phyloP scores from a whole-genome alignment of 78 protist genomes.

The Dictyostelium capitatum region DNA sequence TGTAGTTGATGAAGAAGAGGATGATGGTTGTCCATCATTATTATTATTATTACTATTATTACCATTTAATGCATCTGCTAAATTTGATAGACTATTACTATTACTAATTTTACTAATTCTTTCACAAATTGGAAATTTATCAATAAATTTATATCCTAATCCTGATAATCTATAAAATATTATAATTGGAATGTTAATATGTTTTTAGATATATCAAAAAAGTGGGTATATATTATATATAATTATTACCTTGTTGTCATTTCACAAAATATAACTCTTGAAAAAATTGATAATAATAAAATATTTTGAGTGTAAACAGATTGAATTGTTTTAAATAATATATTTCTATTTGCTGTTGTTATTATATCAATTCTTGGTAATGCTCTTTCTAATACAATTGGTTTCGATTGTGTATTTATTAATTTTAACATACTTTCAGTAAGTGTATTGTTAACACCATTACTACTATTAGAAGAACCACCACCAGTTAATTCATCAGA shows the following conservation, averaged over 20 bases:
- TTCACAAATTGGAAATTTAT: slow-evolving; percentile 15
- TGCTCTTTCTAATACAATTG: slow-evolving; percentile 28
- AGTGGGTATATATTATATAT: no score
- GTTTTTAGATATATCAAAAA: no score
- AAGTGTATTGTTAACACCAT: background rate
- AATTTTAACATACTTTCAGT: slow-evolving; percentile 38
- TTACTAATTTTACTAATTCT: slow-evolving; percentile 4
- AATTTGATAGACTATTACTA: slow-evolving; percentile 1
- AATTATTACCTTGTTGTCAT: slow-evolving; percentile 51
- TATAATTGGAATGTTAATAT: background rate
- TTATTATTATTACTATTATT: no score
- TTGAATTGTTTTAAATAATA: slow-evolving; percentile 27
- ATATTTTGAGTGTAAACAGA: slow-evolving; percentile 4
- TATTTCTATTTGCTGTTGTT: slow-evolving; percentile 17
- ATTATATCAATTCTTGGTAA: slow-evolving; percentile 50
- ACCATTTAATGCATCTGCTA: background rate
- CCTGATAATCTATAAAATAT: slow-evolving; percentile 22
- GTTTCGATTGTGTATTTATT: background rate
- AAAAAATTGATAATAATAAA: slow-evolving; percentile 11
- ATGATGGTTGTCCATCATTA: slow-evolving; percentile 3
- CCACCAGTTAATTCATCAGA: background rate
- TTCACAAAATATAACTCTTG: slow-evolving; percentile 63
- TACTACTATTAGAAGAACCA: background rate
- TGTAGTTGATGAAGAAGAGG: background rate
- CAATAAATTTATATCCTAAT: slow-evolving; percentile 34